A percentile compares a stretch with the other conserved stretches of the same genome.
Evolutionary conservation across 345 rosid genomes (phyloP).

Genomic region (Ceriops tagal): DNA sequence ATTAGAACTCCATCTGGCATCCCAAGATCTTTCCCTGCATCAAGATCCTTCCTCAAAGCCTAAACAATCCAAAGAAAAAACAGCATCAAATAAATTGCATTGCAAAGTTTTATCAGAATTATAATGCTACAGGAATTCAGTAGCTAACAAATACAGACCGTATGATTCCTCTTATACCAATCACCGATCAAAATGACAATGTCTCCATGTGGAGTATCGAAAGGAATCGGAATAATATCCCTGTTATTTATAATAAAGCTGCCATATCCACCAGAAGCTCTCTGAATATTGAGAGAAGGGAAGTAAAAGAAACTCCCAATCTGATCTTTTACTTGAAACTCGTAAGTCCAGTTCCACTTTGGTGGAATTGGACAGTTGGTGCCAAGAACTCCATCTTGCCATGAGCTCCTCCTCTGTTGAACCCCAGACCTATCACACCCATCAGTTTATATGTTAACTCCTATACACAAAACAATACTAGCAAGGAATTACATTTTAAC

Average conservation of each 20-base stretch:
- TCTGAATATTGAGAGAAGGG: constrained; percentile 94
- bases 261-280: constrained; percentile 93
- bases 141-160: constrained; percentile 49
- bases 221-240: constrained; percentile 73
- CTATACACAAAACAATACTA: not conserved
- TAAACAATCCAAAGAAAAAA: constrained; percentile 26
- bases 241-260: constrained; percentile 79
- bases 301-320: constrained; percentile 98
- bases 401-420: constrained; percentile 91
- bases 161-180: constrained; percentile 91
- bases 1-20: constrained; percentile 97
- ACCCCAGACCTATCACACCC: constrained; percentile 63
- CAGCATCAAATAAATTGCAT: not conserved
- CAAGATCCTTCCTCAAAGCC: constrained; percentile 91
- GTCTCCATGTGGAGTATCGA: constrained; percentile 73
- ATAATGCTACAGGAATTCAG: not conserved
- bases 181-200: constrained; percentile 80
- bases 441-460: constrained; percentile 1
- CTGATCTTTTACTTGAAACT: constrained; percentile 98
- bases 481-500: not conserved
- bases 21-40: constrained; percentile 86
- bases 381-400: constrained; percentile 97
- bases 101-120: not conserved
- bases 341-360: constrained; percentile 99
- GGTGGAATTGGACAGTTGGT: constrained; percentile 98